Percentiles rank a stretch among this genome's conserved stretches.
Conservation (phyloP, 352 stramenopile genomes). For the Aphanomyces invadans region DNA sequence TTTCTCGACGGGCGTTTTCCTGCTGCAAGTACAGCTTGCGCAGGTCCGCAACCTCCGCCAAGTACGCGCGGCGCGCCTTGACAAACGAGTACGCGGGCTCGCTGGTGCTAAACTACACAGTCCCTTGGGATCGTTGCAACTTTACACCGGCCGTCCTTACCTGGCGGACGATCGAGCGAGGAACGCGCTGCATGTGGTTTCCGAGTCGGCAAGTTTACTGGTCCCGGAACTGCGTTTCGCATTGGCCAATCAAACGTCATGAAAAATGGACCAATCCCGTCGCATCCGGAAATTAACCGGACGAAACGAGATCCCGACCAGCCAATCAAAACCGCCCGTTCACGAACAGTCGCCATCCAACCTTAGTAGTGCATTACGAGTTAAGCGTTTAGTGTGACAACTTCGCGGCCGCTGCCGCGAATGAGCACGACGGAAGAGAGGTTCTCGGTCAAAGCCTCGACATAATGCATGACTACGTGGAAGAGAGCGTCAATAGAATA, state of each 20-base stretch:
- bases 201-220: constrained; percentile 11
- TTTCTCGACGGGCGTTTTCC: constrained; percentile 59
- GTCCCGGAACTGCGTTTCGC: not conserved
- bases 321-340: not conserved
- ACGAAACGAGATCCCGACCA: not conserved
- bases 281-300: not conserved
- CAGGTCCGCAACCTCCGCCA: constrained; percentile 51
- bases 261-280: not conserved
- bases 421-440: constrained; percentile 12
- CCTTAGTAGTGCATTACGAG: too few relatives aligned
- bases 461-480: constrained; percentile 18
- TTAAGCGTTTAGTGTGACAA: constrained; percentile 17
- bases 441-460: constrained; percentile 16
- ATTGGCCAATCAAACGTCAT: not conserved
- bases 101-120: constrained; percentile 23
- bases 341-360: not conserved
- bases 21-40: constrained; percentile 71
- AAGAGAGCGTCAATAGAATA: not conserved
- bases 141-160: not conserved
- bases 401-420: constrained; percentile 22
- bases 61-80: constrained; percentile 58
- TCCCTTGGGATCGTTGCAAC: not conserved
- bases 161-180: constrained; percentile 6
- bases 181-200: constrained; percentile 19
- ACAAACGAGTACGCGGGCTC: constrained; percentile 59